These are phyloP conservation scores for Uronychia setigera DNA, from an alignment of 73 alveolate species.

Conservation along the genomic window DNA sequence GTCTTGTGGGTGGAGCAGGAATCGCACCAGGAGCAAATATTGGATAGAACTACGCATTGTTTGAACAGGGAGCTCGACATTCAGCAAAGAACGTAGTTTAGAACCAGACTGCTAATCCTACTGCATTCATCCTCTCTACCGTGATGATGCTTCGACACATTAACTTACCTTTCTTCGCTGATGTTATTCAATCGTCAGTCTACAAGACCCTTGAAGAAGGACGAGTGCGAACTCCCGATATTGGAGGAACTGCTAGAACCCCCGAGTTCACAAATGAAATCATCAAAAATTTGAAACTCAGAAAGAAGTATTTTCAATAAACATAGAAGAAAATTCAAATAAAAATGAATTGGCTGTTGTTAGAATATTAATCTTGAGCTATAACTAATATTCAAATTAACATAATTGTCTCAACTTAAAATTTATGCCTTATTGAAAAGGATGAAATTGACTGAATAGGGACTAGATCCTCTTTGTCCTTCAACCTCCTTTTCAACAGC, in stretches of 20 bases:
- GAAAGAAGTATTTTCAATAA: too few relatives aligned
- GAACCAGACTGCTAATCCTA: constrained; percentile 67
- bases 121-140: constrained; percentile 69
- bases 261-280: constrained; percentile 62
- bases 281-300: too few relatives aligned
- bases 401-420: too few relatives aligned
- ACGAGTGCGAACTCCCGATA: constrained; percentile 67
- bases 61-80: constrained; percentile 78
- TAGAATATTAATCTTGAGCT: too few relatives aligned
- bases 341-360: too few relatives aligned
- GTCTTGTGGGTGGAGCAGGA: constrained; percentile 82
- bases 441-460: too few relatives aligned
- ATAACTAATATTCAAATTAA: too few relatives aligned
- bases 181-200: constrained; percentile 62
- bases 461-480: too few relatives aligned
- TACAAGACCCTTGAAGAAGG: constrained; percentile 64
- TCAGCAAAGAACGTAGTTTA: constrained; percentile 69
- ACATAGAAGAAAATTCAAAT: too few relatives aligned
- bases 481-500: too few relatives aligned
- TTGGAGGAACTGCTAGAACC: constrained; percentile 73
- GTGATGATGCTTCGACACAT: constrained; percentile 73
- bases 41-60: constrained; percentile 63
- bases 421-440: too few relatives aligned
- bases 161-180: constrained; percentile 78
- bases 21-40: constrained; percentile 78